These are phyloP conservation scores for Eutrema japonicum DNA, from an alignment of 345 rosid genomes.

Conservation along the genomic window DNA sequence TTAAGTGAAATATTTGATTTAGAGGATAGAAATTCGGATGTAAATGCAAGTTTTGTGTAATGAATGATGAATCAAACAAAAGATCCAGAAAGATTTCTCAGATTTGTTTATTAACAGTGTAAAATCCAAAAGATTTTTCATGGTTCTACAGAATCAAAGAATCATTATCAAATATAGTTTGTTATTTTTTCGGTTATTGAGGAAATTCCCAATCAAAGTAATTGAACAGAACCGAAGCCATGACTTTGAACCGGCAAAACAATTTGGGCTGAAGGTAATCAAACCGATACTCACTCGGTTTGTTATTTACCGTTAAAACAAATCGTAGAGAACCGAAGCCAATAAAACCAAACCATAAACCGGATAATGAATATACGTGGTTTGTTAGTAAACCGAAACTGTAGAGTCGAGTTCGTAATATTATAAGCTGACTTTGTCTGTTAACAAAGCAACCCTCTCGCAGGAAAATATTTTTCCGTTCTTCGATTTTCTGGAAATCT, in stretches of 20 bases:
- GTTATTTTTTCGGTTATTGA: not conserved
- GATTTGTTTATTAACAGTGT: slow-evolving; percentile 7
- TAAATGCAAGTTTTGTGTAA: not conserved
- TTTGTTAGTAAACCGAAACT: no score
- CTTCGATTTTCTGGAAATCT: slow-evolving; percentile 39
- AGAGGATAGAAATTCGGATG: not conserved
- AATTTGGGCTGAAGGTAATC: not conserved
- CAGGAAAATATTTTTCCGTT: not conserved
- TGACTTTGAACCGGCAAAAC: slow-evolving; percentile 4
- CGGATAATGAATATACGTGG: no score
- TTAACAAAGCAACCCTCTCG: slow-evolving; percentile 23
- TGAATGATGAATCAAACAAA: not conserved
- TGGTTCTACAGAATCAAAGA: slow-evolving; percentile 15
- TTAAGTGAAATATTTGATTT: slow-evolving; percentile 8
- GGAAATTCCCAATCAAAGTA: not conserved
- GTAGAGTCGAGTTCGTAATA: no score
- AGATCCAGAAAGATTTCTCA: slow-evolving; percentile 15
- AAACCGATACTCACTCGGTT: not conserved
- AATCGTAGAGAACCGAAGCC: not conserved
- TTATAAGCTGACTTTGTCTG: no score
- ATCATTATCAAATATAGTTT: slow-evolving; percentile 17
- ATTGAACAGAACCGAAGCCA: slow-evolving; percentile 7
- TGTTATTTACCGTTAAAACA: not conserved
- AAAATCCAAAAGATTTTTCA: slow-evolving; percentile 12
- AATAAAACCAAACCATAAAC: no score